Base-by-base conservation (phyloP, 768 basidiomycete genomes). In the Neoboletus magnificus region DNA sequence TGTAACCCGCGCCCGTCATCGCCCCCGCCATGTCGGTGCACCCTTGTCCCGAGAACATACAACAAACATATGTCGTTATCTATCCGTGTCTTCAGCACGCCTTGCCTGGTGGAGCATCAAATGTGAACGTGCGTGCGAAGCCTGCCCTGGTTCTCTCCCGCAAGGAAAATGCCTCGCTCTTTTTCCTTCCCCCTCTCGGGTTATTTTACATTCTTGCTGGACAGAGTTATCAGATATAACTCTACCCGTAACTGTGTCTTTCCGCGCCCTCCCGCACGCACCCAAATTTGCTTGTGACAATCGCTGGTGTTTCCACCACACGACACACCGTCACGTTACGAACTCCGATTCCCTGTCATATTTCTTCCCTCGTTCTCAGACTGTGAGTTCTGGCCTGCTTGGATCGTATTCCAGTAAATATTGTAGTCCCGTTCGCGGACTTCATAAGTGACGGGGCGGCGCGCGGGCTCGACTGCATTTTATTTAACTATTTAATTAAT, bases 81-180 rank as follows among this genome's bases (percentile, higher is more conserved):
- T 47, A 20, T 32, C 41, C 15, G 48, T 41, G 11, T 37, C 60
- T 48, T 37, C 15, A 42, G 47, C 51, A 60, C 60, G 55, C 62
- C 56, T 59, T 50, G n/a, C 57, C 57, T 46, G 41, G 55, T 62
- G 61, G 55, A 63, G 56, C 63, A 61, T 55, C 65, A 58, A 29
- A 18, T 25, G 27, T 60, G 57, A 63, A 68, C 66, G 58, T 66
- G 66, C 51, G 66, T 63, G 58, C 56, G 66, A 68, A 62, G 66
- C 63, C 60, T 54, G 13, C 52, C 55, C 48, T 55, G 46, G 44
- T 58, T 59, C 55, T 52, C 42, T 52, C 46, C 45, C 22, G 52
- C 61, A 58, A 52, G 52, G 53, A 12, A 44, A 54, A 62, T 27
- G 33, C 55, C 48, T 62, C 33, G 41, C 58, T 40, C 41, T 56